Percentiles rank a stretch among this genome's conserved stretches.
Evolutionary conservation across 331 rosid species (phyloP).

Genomic region (Ulmus americana): DNA sequence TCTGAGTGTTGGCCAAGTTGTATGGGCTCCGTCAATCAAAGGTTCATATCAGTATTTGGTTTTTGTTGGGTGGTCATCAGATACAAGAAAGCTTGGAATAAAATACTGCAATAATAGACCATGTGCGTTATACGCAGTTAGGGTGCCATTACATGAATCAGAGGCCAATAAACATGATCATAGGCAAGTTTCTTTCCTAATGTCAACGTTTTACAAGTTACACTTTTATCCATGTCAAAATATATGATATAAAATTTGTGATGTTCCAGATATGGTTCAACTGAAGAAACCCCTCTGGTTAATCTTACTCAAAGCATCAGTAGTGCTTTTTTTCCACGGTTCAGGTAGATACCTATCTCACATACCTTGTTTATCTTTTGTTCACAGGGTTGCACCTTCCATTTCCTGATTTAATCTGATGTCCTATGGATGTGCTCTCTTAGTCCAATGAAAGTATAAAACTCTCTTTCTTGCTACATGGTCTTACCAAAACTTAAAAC

Average conservation of each 20-base stretch:
- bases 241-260: neutral
- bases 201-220: slow-evolving; percentile 9
- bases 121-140: slow-evolving; percentile 66
- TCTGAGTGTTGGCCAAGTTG: slow-evolving; percentile 88
- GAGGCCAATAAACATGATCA: slow-evolving; percentile 44
- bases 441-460: neutral
- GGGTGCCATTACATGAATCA: slow-evolving; percentile 40
- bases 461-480: neutral
- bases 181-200: slow-evolving; percentile 44
- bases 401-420: neutral
- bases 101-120: slow-evolving; percentile 81
- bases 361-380: slow-evolving; percentile 2
- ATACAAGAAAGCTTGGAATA: slow-evolving; percentile 83
- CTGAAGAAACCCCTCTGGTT: slow-evolving; percentile 38
- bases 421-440: neutral
- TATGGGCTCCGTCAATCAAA: slow-evolving; percentile 69
- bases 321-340: slow-evolving; percentile 76
- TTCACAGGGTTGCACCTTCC: neutral
- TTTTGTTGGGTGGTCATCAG: slow-evolving; percentile 84
- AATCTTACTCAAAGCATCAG: slow-evolving; percentile 60
- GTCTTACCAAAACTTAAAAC: neutral
- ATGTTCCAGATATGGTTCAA: slow-evolving; percentile 47
- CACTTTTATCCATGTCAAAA: slow-evolving; percentile 16
- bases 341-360: slow-evolving; percentile 51
- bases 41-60: slow-evolving; percentile 57